phyloP scores from a whole-genome alignment of 2,329 filamentous ascomycete genomes.

The Lojkania enalia region DNA sequence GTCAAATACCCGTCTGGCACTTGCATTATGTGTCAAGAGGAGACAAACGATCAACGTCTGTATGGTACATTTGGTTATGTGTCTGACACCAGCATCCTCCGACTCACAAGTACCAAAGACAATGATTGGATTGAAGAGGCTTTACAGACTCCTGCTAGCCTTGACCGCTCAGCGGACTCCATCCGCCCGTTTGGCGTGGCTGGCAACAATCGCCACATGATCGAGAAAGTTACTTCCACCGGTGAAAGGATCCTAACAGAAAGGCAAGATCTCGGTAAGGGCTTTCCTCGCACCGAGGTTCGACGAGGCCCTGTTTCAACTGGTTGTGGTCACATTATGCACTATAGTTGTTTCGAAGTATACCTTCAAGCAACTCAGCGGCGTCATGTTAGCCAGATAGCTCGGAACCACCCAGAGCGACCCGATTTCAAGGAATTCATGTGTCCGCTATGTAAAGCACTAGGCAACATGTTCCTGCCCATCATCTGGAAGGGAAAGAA shows the following conservation, averaged over 20 bases:
- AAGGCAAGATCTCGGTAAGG: slow-evolving; percentile 83
- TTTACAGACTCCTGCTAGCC: slow-evolving; percentile 72
- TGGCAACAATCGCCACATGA: slow-evolving; percentile 76
- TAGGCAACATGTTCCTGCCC: slow-evolving; percentile 92
- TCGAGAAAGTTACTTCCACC: slow-evolving; percentile 74
- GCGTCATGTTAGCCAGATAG: slow-evolving; percentile 89
- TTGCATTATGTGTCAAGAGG: slow-evolving; percentile 95
- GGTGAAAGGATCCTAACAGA: slow-evolving; percentile 74
- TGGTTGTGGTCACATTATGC: slow-evolving; percentile 98
- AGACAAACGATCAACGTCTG: slow-evolving; percentile 83
- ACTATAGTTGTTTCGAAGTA: slow-evolving; percentile 90
- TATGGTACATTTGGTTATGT: slow-evolving; percentile 94
- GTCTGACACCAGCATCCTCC: slow-evolving; percentile 80
- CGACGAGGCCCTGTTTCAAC: slow-evolving; percentile 79
- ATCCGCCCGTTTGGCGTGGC: slow-evolving; percentile 90
- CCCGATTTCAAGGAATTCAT: slow-evolving; percentile 84
- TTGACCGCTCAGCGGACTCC: slow-evolving; percentile 82
- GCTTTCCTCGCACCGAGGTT: slow-evolving; percentile 72
- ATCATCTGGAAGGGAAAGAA: slow-evolving; percentile 95
- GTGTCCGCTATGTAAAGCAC: slow-evolving; percentile 92
- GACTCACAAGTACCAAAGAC: slow-evolving; percentile 83
- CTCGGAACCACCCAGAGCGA: slow-evolving; percentile 87
- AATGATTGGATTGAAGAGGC: slow-evolving; percentile 83
- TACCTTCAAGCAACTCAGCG: slow-evolving; percentile 84
- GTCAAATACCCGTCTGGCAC: slow-evolving; percentile 93